phyloP scores from a whole-genome alignment of 176 grass and related monocot species.

The Musa acuminata region DNA sequence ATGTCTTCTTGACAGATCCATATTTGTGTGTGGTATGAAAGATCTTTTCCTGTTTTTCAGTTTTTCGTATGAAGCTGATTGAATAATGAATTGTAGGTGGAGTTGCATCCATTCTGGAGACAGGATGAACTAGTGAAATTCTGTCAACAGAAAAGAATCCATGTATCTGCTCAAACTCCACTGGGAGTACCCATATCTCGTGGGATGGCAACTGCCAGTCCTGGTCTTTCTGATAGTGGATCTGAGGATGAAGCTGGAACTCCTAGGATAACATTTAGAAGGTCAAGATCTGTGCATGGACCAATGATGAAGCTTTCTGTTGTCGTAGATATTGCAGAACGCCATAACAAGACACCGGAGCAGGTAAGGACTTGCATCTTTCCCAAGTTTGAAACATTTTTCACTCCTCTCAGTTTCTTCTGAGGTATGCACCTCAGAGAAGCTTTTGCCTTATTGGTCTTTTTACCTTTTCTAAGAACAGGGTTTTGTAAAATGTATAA shows the following conservation, averaged over 20 bases:
- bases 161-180: slow-evolving; percentile 40
- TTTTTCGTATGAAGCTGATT: not conserved
- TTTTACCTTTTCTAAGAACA: no score
- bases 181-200: slow-evolving; percentile 30
- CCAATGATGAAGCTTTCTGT: slow-evolving; percentile 42
- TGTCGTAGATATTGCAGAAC: slow-evolving; percentile 31
- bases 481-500: no score
- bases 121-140: slow-evolving; percentile 37
- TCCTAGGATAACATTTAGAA: slow-evolving; percentile 34
- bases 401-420: no score
- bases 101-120: slow-evolving; percentile 46
- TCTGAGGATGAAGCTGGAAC: slow-evolving; percentile 43
- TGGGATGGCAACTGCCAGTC: slow-evolving; percentile 17
- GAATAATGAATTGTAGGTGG: slow-evolving; percentile 22
- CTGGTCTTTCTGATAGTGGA: slow-evolving; percentile 38
- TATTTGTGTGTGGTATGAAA: not conserved
- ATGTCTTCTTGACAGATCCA: no score
- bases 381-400: not conserved
- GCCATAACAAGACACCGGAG: slow-evolving; percentile 36
- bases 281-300: slow-evolving; percentile 37
- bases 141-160: slow-evolving; percentile 40
- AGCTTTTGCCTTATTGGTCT: no score
- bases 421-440: no score
- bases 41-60: not conserved
- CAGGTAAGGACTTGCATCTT: slow-evolving; percentile 18